A percentile compares a stretch with the other conserved stretches of the same genome.
These are phyloP conservation scores for Arabidopsis lyrata DNA, from an alignment of 441 rosid species.

Conservation along the genomic window DNA sequence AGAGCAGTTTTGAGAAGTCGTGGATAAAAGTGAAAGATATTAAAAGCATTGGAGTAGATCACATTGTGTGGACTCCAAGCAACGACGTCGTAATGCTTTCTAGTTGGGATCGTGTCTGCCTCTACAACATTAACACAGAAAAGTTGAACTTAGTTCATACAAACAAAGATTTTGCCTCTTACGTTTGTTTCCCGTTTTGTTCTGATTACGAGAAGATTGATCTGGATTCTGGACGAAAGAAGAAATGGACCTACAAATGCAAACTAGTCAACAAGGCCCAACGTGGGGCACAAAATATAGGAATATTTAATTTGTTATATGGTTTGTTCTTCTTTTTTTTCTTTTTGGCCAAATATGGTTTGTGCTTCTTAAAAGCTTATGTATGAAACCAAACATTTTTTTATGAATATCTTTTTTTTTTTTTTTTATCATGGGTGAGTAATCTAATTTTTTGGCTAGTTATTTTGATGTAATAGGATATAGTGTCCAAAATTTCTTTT, in stretches of 20 bases:
- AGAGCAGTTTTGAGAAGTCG: not conserved
- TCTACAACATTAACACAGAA: constrained; percentile 22
- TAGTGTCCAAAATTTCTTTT: no score
- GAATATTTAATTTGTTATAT: no score
- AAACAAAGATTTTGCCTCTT: not conserved
- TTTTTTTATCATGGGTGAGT: no score
- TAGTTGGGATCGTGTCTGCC: not conserved
- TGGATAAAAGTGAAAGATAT: constrained; percentile 8
- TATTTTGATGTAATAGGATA: no score
- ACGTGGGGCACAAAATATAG: not conserved
- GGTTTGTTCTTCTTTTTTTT: no score
- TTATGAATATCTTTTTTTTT: no score
- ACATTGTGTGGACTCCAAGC: constrained; percentile 10
- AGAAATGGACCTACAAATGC: not conserved
- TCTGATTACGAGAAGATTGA: constrained; percentile 24
- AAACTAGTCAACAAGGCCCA: not conserved
- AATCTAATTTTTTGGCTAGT: no score
- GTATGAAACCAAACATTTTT: no score
- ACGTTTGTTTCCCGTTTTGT: constrained; percentile 27
- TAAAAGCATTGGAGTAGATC: not conserved
- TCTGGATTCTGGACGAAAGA: not conserved
- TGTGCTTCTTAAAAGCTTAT: no score
- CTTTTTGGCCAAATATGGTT: no score
- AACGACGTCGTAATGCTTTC: constrained; percentile 17
- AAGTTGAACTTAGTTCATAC: not conserved